Evolutionary conservation across 768 basidiomycete species (phyloP).

Genomic region (Termitomyces sp.): DNA sequence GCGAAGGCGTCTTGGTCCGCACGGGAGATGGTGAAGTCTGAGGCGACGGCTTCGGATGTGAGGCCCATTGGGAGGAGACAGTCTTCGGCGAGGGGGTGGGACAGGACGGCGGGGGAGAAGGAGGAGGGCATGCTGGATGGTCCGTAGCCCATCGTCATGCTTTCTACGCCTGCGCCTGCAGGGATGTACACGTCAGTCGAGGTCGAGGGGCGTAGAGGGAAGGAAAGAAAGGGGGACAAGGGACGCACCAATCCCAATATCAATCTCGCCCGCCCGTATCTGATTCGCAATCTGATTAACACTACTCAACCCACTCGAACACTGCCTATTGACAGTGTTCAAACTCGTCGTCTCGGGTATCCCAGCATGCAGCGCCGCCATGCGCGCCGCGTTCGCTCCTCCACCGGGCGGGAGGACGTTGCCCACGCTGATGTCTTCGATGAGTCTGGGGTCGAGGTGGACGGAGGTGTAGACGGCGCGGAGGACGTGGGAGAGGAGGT

Average conservation of each 20-base stretch:
- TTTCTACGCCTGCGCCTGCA: slow-evolving; percentile 92
- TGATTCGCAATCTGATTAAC: slow-evolving; percentile 81
- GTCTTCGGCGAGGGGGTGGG: slow-evolving; percentile 71
- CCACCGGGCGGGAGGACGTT: slow-evolving; percentile 88
- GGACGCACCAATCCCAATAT: slow-evolving; percentile 85
- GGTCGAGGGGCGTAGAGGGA: too few relatives aligned
- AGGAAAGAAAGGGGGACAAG: too few relatives aligned
- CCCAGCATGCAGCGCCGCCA: slow-evolving; percentile 84
- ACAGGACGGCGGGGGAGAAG: slow-evolving; percentile 63
- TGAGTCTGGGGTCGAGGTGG: slow-evolving; percentile 74
- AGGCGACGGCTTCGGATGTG: slow-evolving; percentile 92
- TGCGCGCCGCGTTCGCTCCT: slow-evolving; percentile 78
- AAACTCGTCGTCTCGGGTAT: slow-evolving; percentile 75
- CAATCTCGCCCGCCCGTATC: slow-evolving; percentile 78
- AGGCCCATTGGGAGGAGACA: slow-evolving; percentile 90
- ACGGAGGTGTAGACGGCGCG: slow-evolving; percentile 68
- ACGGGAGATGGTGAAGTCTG: slow-evolving; percentile 65
- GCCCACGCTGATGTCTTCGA: slow-evolving; percentile 84
- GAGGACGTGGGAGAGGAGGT: slow-evolving; percentile 75
- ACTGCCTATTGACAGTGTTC: slow-evolving; percentile 88
- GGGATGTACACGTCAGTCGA: too few relatives aligned
- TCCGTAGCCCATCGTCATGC: slow-evolving; percentile 82
- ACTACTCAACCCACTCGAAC: slow-evolving; percentile 83
- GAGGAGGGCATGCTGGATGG: slow-evolving; percentile 48
- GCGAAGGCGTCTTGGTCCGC: too few relatives aligned